A percentile compares a stretch with the other conserved stretches of the same genome.
phyloP scores from a whole-genome alignment of 2,329 filamentous ascomycete genomes.

The Alternaria sp. region DNA sequence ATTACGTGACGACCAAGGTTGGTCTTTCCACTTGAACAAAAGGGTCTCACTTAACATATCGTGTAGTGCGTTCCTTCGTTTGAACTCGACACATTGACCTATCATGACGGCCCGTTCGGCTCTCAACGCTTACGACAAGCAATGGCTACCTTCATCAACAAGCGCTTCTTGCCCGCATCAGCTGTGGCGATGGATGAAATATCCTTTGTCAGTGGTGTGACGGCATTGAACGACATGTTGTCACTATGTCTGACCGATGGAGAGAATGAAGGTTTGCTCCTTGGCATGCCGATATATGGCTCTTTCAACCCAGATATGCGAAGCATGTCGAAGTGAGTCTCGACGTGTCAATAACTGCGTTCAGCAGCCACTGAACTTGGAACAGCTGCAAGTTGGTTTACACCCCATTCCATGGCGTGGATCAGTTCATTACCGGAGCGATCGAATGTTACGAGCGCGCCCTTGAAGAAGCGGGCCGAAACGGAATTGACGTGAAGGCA shows the following conservation, averaged over 20 bases:
- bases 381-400: slow-evolving; percentile 9
- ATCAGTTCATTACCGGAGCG: slow-evolving; percentile 1
- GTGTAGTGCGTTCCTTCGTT: not conserved
- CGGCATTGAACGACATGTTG: slow-evolving; percentile 8
- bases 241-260: slow-evolving; percentile 9
- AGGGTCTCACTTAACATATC: not conserved
- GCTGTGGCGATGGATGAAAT: not conserved
- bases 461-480: slow-evolving; percentile 37
- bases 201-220: slow-evolving; percentile 6
- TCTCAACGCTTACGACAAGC: slow-evolving; percentile 4
- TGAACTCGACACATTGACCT: slow-evolving; percentile 2
- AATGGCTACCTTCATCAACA: slow-evolving; percentile 6
- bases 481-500: slow-evolving; percentile 48
- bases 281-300: slow-evolving; percentile 12
- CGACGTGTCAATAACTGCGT: not conserved
- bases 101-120: slow-evolving; percentile 9
- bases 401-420: not conserved
- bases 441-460: slow-evolving; percentile 49
- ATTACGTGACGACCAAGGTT: slow-evolving; percentile 7
- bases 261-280: slow-evolving; percentile 6
- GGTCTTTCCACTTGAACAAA: not conserved
- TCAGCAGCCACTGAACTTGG: not conserved
- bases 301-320: slow-evolving; percentile 6
- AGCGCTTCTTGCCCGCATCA: slow-evolving; percentile 4
- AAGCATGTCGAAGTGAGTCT: slow-evolving; percentile 9